Conservation (phyloP, 306 rosid genomes). For the Vigna radiata region DNA sequence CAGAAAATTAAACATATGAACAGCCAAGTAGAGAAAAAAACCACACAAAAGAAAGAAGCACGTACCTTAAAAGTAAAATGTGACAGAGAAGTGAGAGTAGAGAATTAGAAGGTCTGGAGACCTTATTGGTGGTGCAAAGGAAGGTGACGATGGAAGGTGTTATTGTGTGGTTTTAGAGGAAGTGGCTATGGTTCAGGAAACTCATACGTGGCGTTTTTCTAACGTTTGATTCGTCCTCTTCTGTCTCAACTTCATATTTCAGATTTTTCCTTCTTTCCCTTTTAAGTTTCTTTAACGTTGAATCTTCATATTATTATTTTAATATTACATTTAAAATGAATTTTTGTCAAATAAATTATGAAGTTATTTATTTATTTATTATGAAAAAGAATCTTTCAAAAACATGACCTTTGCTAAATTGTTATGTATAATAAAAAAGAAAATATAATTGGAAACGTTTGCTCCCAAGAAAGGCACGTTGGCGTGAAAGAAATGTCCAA, state of each 20-base stretch:
- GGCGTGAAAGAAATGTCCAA: constrained; percentile 21
- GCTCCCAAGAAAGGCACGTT: constrained; percentile 3
- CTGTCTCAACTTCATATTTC: neutral
- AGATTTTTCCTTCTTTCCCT: neutral
- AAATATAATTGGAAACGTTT: neutral
- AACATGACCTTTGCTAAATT: neutral
- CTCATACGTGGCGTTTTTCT: constrained; percentile 65
- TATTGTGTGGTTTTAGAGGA: constrained; percentile 43
- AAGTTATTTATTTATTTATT: too few species aligned
- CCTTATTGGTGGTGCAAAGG: constrained; percentile 38
- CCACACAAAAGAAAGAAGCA: neutral
- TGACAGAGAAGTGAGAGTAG: neutral
- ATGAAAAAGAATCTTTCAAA: neutral
- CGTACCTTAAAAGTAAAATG: constrained; percentile 49
- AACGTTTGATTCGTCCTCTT: constrained; percentile 41
- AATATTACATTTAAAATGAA: neutral
- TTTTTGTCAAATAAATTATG: neutral
- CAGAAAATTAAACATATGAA: neutral
- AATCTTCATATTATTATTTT: neutral
- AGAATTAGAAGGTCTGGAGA: constrained; percentile 30
- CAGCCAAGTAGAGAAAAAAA: neutral
- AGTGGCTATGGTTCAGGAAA: constrained; percentile 67
- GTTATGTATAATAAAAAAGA: neutral
- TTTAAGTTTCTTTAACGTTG: neutral
- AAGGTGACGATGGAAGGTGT: constrained; percentile 29